phyloP scores from a whole-genome alignment of 2,329 filamentous ascomycete species.

The Onygena corvina region DNA sequence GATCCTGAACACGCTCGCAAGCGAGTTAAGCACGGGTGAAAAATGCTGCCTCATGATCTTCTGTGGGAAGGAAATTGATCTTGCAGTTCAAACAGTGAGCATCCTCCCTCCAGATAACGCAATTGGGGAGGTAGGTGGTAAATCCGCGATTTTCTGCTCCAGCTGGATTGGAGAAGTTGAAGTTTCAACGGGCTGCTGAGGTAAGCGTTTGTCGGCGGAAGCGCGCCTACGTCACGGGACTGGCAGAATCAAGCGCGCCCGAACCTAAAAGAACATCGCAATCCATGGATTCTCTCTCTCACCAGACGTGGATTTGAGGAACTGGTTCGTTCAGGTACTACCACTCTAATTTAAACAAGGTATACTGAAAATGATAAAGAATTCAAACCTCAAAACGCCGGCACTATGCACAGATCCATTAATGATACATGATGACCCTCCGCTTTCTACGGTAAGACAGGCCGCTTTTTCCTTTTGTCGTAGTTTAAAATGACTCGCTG shows the following conservation, averaged over 20 bases:
- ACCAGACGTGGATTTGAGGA: no score
- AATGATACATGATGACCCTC: neutral
- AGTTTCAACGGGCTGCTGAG: neutral
- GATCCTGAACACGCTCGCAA: slow-evolving; percentile 36
- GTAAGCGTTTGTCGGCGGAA: neutral
- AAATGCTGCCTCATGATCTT: slow-evolving; percentile 21
- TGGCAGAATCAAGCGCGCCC: neutral
- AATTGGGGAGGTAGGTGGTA: neutral
- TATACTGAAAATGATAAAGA: neutral
- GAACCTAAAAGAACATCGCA: neutral
- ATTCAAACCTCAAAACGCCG: neutral
- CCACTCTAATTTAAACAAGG: neutral
- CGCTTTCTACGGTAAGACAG: slow-evolving; percentile 11
- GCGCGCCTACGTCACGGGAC: neutral
- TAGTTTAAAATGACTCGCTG: slow-evolving; percentile 38
- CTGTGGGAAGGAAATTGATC: neutral
- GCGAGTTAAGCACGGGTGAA: slow-evolving; percentile 31
- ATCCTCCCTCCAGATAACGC: neutral
- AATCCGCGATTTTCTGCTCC: slow-evolving; percentile 2
- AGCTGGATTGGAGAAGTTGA: neutral
- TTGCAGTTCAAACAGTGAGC: neutral
- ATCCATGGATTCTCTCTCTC: no score
- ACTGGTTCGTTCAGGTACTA: neutral
- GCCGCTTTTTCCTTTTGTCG: slow-evolving; percentile 31
- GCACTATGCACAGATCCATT: neutral